Conservation (phyloP, 2,329 filamentous ascomycete genomes). For the Colletotrichum karsti region DNA sequence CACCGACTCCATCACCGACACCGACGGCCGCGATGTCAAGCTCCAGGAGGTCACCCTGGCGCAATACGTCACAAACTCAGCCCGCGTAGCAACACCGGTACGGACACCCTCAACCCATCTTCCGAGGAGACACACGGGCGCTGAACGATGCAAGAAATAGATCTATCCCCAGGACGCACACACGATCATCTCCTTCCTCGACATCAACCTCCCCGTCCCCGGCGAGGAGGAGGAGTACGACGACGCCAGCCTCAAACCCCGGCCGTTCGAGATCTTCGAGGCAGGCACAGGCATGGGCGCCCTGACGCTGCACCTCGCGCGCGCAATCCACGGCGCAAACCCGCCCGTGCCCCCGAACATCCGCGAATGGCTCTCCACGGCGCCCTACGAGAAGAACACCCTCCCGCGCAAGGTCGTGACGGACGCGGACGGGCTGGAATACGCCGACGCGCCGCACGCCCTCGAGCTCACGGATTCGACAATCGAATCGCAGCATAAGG, state of each 20-base stretch:
- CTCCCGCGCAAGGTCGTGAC: constrained; percentile 18
- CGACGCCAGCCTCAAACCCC: constrained; percentile 41
- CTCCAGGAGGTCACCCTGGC: constrained; percentile 74
- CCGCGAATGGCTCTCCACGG: constrained; percentile 36
- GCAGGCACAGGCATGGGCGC: constrained; percentile 88
- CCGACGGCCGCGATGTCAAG: constrained; percentile 58
- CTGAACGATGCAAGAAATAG: constrained; percentile 29
- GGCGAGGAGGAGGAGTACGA: constrained; percentile 41
- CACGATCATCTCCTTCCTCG: constrained; percentile 78
- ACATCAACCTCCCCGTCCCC: constrained; percentile 69
- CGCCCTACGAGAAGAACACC: constrained; percentile 22
- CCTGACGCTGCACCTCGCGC: constrained; percentile 77
- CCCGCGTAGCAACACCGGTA: constrained; percentile 79
- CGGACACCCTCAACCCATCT: constrained; percentile 31
- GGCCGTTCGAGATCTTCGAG: constrained; percentile 79
- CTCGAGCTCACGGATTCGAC: constrained; percentile 31
- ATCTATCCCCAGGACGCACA: constrained; percentile 78
- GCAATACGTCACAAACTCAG: constrained; percentile 75
- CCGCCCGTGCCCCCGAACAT: constrained; percentile 54
- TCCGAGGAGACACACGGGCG: neutral
- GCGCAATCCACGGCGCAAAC: constrained; percentile 80
- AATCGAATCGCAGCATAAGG: constrained; percentile 46
- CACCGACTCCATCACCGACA: constrained; percentile 66
- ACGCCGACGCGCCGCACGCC: constrained; percentile 16
- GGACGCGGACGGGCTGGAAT: constrained; percentile 25